phyloP scores from a whole-genome alignment of 768 basidiomycete genomes.

The Panaeolus cyanescens region DNA sequence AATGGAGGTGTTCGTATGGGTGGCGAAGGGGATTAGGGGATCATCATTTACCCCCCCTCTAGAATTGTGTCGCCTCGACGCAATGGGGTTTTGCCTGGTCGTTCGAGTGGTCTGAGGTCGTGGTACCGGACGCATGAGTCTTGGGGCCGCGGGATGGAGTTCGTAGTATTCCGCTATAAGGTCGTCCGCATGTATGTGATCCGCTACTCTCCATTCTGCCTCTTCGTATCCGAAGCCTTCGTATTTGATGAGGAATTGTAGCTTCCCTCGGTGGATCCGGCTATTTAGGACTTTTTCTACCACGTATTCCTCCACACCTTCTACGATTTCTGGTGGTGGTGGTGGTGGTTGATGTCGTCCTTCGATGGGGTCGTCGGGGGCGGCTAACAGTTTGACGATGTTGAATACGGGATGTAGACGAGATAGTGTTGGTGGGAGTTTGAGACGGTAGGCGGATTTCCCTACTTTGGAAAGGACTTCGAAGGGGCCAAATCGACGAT shows the following conservation, averaged over 20 bases:
- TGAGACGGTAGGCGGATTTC: slow-evolving; percentile 10
- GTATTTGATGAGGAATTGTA: slow-evolving; percentile 13
- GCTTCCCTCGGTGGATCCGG: slow-evolving; percentile 7
- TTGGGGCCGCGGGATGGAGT: no score
- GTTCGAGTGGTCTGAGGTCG: no score
- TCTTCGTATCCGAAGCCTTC: not conserved
- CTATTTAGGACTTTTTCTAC: slow-evolving; percentile 11
- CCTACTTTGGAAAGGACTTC: slow-evolving; percentile 1
- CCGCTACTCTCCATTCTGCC: no score
- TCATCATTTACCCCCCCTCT: no score
- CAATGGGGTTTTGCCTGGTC: no score
- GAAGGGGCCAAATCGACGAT: slow-evolving; percentile 15
- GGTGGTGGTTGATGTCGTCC: no score
- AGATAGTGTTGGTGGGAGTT: slow-evolving; percentile 13
- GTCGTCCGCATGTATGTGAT: no score
- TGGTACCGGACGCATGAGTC: no score
- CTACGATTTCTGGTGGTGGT: slow-evolving; percentile 12
- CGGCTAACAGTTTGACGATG: slow-evolving; percentile 7
- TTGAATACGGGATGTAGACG: slow-evolving; percentile 19
- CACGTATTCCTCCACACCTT: slow-evolving; percentile 3
- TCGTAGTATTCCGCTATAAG: not conserved
- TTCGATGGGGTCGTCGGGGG: no score
- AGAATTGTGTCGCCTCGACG: no score
- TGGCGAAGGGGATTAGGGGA: no score
- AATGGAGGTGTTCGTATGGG: no score